Base-by-base conservation (phyloP, 768 basidiomycete species). In the Boletus pseudopeckii region DNA sequence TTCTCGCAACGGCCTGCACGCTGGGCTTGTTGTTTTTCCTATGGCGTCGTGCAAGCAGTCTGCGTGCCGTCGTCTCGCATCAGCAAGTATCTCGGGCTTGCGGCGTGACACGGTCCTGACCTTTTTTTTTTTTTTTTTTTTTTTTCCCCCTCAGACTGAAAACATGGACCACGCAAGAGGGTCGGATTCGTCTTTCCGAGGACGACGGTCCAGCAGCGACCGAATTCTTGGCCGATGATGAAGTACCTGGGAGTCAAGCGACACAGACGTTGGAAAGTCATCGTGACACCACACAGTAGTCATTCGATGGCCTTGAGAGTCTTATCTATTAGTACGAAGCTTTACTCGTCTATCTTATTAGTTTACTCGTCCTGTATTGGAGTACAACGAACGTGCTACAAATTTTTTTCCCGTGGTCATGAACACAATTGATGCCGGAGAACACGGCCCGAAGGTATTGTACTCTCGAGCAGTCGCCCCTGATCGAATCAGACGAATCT, bases 201-300 rank as follows among this genome's bases (percentile, higher is more conserved):
- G 87, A 89, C 58, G 85, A 88, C 49, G 84, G 85, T 0, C 86
- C 86, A 13, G 76, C 86, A n/a, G 78, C 85, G n/a, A 72, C 74
- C 15, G 82, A 84, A 50, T 88, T 88, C 56, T 59, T 89, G 45
- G 78, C 81, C 32, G 77, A 80, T 44, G 83, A 83, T 43, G 84
- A 77, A 17, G 67, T 61, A 22, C 54, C 80, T 13, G 79, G 76
- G 33, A 68, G 58, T 17, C 60, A 54, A 32, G 62, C 52, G 10
- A 59, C 54, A 0, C 56, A 56, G 42, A 41, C 58, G 13, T 39
- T 36, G 28, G 49, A 24, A n/a, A 49, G 26, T n/a, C 5, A 41
- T 43, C 56, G n/a, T n/a, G n/a, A 37, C n/a, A 15, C 26, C 15
- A n/a, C 46, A 17, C 38, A 54, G 56, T 54, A 33, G 44, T 3